Base-by-base conservation (phyloP, 1,284 basidiomycete species). In the Trametes polyzona region DNA sequence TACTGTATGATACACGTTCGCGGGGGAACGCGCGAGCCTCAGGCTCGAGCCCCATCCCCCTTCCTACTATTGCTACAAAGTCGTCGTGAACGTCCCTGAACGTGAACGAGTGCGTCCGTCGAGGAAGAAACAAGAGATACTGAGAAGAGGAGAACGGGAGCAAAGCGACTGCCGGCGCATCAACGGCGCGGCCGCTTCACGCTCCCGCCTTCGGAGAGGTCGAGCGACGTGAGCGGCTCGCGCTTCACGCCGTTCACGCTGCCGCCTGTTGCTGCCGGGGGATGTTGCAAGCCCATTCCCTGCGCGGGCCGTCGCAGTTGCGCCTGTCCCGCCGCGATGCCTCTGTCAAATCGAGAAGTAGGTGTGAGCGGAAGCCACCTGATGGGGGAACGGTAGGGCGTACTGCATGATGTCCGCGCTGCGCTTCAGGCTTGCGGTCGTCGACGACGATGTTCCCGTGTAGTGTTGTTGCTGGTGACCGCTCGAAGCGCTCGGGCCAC, bases 231-330 rank as follows among this genome's bases (percentile, higher is more conserved):
- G 6, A 42, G 21, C 12, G 41, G 41, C 24, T 42, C 41, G 12
- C 41, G 24, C 41, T 42, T 42, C 41, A 21, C 19, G 17, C 37
- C 37, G n/a, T 12, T 35, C 11, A n/a, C 33, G 26, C 27, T 14
- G 26, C n/a, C 29, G 48, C n/a, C 4, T 29, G 40, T n/a, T 10
- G 16, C 29, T 16, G n/a, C 5, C 10, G 1, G 17, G 27, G 23
- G 6, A 17, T 79, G 74, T 47, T 77, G 76, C 9, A 81, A 68
- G 9, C 80, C 79, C 76, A 79, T 81, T 1, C 81, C 78, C 54
- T 78, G 76, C 27, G 66, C 59, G 3, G 69, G 69, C 21, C 68
- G 58, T 29, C 61, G 54, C 17, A 53, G 54, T 12, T 48, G 50
- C 11, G 59, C 51, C 32, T 61, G 64, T 48, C 53, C 29, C 7